These are phyloP conservation scores for Phaeosphaeria sp. DNA, from an alignment of 2,329 filamentous ascomycete species.

Conservation along the genomic window DNA sequence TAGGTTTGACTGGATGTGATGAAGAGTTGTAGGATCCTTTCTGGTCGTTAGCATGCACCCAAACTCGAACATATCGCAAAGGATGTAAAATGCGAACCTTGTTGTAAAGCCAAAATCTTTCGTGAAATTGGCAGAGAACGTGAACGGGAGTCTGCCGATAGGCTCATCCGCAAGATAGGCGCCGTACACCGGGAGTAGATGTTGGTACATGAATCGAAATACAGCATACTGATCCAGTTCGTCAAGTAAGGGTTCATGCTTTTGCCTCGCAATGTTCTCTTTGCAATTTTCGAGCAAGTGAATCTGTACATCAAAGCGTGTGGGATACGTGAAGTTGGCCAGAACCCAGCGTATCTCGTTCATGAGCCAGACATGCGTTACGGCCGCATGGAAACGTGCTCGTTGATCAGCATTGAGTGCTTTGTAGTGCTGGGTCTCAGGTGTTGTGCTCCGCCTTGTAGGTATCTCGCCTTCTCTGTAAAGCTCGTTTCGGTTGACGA, in stretches of 20 bases:
- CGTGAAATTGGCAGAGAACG: constrained; percentile 17
- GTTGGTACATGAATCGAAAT: constrained; percentile 33
- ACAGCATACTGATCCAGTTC: constrained; percentile 26
- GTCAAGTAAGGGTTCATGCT: constrained; percentile 16
- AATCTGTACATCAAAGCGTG: constrained; percentile 7
- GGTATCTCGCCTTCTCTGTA: constrained; percentile 7
- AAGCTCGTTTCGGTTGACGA: constrained; percentile 10
- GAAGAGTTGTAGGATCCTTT: constrained; percentile 24
- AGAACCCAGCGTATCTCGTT: constrained; percentile 36
- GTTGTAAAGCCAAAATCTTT: constrained; percentile 6
- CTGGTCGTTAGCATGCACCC: not conserved
- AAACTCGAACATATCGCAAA: no score
- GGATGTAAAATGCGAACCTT: constrained; percentile 3
- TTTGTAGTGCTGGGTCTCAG: constrained; percentile 10
- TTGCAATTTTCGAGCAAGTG: constrained; percentile 2
- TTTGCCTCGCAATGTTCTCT: not conserved
- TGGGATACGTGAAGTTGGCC: constrained; percentile 17
- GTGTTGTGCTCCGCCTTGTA: constrained; percentile 1
- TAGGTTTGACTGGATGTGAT: constrained; percentile 27
- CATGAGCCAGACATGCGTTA: constrained; percentile 27
- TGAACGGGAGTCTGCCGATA: constrained; percentile 22
- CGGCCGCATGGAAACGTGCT: constrained; percentile 29
- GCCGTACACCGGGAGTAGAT: constrained; percentile 27
- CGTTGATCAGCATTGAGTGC: constrained; percentile 26
- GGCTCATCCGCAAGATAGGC: constrained; percentile 19